These are phyloP conservation scores for Sugiyamaella smithiae DNA, from an alignment of 805 yeast species.

Conservation along the genomic window DNA sequence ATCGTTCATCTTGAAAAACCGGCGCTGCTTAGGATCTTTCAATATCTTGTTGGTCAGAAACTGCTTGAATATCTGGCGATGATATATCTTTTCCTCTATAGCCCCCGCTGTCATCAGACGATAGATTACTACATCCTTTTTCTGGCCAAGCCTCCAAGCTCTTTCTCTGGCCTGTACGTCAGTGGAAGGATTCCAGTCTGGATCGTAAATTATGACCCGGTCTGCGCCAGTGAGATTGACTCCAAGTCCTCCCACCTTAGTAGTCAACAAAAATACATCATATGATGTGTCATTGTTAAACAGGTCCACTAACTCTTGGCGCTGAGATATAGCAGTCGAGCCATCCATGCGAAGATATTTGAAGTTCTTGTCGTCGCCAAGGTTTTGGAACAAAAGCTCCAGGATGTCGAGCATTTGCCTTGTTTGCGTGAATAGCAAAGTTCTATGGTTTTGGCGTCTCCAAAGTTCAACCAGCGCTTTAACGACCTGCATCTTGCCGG, in stretches of 20 bases:
- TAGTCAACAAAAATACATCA: conserved; percentile 75
- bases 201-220: conserved; percentile 89
- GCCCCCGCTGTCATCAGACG: conserved; percentile 92
- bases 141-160: conserved; percentile 97
- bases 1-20: conserved; percentile 91
- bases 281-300: conserved; percentile 64
- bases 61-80: conserved; percentile 94
- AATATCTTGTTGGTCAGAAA: conserved; percentile 88
- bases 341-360: conserved; percentile 90
- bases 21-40: conserved; percentile 90
- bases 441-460: conserved; percentile 72
- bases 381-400: conserved; percentile 56
- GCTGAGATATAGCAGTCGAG: conserved; percentile 68
- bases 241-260: conserved; percentile 95
- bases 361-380: conserved; percentile 35
- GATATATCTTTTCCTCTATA: conserved; percentile 94
- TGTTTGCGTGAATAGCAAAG: conserved; percentile 87
- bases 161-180: conserved; percentile 96
- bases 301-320: conserved; percentile 78
- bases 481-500: conserved; percentile 91
- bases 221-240: conserved; percentile 94
- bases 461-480: conserved; percentile 71
- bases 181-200: conserved; percentile 98
- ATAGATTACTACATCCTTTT: conserved; percentile 84
- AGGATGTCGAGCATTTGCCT: conserved; percentile 90